Conservation (phyloP, 106 monocot species). For the Agapanthus africanus region DNA sequence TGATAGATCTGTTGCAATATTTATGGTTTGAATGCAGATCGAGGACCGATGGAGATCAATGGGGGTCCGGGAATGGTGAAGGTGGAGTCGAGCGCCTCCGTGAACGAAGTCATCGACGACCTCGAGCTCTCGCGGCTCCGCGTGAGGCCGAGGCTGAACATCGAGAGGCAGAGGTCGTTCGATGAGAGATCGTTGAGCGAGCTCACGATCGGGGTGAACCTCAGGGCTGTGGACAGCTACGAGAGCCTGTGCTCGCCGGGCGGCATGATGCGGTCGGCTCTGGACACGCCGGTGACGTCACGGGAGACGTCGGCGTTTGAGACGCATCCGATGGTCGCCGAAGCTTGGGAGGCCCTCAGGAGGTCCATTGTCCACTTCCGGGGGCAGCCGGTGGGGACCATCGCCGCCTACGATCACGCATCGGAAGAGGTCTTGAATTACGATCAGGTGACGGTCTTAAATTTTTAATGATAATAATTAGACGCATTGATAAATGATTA, state of each 20-base stretch:
- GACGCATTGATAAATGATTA: too few relatives aligned
- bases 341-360: conserved; percentile 87
- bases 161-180: conserved; percentile 82
- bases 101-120: conserved; percentile 28
- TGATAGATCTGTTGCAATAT: too few relatives aligned
- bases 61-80: conserved; percentile 7
- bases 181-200: conserved; percentile 74
- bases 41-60: conserved; percentile 21
- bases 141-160: conserved; percentile 46
- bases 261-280: conserved; percentile 19
- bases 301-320: conserved; percentile 36
- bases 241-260: conserved; percentile 53
- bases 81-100: conserved; percentile 30
- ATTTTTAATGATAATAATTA: too few relatives aligned
- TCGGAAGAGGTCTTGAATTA: conserved; percentile 95
- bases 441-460: conserved; percentile 74
- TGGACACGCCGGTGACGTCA: conserved; percentile 36
- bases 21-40: too few relatives aligned
- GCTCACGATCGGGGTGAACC: conserved; percentile 33
- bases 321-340: conserved; percentile 75
- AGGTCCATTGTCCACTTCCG: conserved; percentile 65
- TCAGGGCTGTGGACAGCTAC: conserved; percentile 31
- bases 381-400: conserved; percentile 80
- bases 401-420: conserved; percentile 77
- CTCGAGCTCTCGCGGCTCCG: conserved; percentile 38